phyloP scores from a whole-genome alignment of 202 grass and related monocot genomes.

The Digitaria exilis region DNA sequence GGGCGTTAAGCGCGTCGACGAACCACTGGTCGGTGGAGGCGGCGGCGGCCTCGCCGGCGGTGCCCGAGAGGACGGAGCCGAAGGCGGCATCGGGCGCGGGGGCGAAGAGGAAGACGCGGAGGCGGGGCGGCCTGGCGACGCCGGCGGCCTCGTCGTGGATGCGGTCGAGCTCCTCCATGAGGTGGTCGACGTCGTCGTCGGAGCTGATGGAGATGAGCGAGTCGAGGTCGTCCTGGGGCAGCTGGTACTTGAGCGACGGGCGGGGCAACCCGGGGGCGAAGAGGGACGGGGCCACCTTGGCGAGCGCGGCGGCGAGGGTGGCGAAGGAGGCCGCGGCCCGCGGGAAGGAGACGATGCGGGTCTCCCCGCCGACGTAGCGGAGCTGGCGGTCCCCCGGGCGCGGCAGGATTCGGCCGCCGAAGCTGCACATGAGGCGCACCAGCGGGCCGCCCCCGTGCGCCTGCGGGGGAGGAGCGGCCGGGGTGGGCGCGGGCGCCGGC shows the following conservation, averaged over 20 bases:
- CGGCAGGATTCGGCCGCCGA: conserved; percentile 80
- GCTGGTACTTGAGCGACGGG: conserved; percentile 65
- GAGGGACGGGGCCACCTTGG: conserved; percentile 43
- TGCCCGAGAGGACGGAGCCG: conserved; percentile 23
- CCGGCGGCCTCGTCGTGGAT: conserved; percentile 21
- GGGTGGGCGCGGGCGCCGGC: conserved; percentile 31
- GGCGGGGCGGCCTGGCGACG: conserved; percentile 48
- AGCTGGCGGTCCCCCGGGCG: conserved; percentile 72
- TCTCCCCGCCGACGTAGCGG: conserved; percentile 85
- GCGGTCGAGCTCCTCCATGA: conserved; percentile 84
- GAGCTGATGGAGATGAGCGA: conserved; percentile 80
- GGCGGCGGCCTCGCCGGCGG: not conserved
- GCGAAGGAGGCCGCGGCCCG: conserved; percentile 51
- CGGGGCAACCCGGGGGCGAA: conserved; percentile 3
- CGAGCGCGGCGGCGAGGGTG: conserved; percentile 51
- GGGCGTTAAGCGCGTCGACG: conserved; percentile 78
- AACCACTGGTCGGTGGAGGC: conserved; percentile 70
- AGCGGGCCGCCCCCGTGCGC: conserved; percentile 24
- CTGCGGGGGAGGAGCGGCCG: not conserved
- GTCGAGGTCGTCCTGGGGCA: conserved; percentile 80
- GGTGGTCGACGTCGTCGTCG: conserved; percentile 87
- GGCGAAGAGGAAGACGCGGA: conserved; percentile 80
- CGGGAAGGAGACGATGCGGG: conserved; percentile 78
- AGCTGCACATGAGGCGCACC: conserved; percentile 86
- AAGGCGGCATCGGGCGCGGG: conserved; percentile 22